phyloP scores from a whole-genome alignment of 257 asterid species.

The Echium plantagineum region DNA sequence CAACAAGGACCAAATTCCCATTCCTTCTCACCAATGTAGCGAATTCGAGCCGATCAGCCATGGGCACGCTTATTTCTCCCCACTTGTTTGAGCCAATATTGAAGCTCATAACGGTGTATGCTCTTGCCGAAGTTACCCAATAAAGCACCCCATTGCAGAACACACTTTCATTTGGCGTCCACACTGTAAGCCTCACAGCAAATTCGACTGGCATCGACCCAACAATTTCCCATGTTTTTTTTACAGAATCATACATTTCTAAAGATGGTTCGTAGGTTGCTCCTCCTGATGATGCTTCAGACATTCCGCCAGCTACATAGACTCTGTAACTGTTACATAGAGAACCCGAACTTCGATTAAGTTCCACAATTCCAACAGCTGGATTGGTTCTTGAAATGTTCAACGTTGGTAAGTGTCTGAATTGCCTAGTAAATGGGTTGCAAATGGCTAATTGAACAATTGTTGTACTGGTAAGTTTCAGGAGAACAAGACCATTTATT shows the following conservation, averaged over 20 bases:
- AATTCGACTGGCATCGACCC: constrained; percentile 56
- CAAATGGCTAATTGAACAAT: constrained; percentile 43
- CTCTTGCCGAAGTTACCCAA: constrained; percentile 82
- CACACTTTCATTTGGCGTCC: constrained; percentile 80
- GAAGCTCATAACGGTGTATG: constrained; percentile 58
- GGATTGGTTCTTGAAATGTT: constrained; percentile 47
- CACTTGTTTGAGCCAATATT: constrained; percentile 36
- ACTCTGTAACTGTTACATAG: constrained; percentile 15
- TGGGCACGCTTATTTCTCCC: constrained; percentile 59
- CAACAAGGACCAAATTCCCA: constrained; percentile 51
- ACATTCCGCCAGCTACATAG: constrained; percentile 83
- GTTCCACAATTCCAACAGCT: constrained; percentile 43
- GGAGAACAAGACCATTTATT: constrained; percentile 31
- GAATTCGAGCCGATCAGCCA: constrained; percentile 67
- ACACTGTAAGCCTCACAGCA: constrained; percentile 76
- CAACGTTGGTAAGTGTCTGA: constrained; percentile 29
- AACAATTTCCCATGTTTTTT: constrained; percentile 23
- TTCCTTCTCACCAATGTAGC: constrained; percentile 51
- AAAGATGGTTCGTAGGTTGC: constrained; percentile 48
- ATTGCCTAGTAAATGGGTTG: constrained; percentile 65
- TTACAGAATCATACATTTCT: constrained; percentile 45
- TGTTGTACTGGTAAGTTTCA: constrained; percentile 21
- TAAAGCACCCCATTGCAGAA: constrained; percentile 39
- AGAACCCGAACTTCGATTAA: not conserved
- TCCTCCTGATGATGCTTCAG: constrained; percentile 38